Evolutionary conservation across 1,284 basidiomycete species (phyloP), one percentile per base, ranked within the genome.

Genomic region (Rhodotorula sp.): DNA sequence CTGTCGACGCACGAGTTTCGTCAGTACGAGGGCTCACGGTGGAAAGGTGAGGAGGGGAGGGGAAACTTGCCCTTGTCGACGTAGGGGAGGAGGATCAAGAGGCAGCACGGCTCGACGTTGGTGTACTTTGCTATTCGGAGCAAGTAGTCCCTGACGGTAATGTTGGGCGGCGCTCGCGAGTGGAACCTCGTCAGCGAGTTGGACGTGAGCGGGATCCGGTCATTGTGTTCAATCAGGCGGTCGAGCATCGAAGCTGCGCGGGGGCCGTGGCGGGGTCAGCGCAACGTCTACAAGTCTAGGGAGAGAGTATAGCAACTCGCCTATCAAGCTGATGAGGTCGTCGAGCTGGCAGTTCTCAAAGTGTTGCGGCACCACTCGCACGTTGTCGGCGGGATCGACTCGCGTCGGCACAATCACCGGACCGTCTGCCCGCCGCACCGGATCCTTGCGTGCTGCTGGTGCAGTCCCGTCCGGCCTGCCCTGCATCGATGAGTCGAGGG

Each of bases 121-220:
- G 93, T 93, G 80, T 91, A 96, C 78, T 87, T 88, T 75, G 94
- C 89, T 78, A 97, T 94, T 70, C 94, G 89, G 74, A 88, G 86
- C 68, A 96, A 85, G 81, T 97, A 97, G 79, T 96, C 94, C 74
- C 91, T 83, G 63, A 96, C 87, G 73, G 84, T 85, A 79, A 96
- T 96, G 68, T 83, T 85, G 58, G 94, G 93, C 6, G 93, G 86
- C 15, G 92, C 87, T 73, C 93, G 86, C 55, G 93, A 95, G 82
- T 97, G 94, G 81, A 97, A 97, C 68, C 93, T 88, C 61, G 94
- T 95, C 73, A 97, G 85, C 72, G 85, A 91, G 87, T 65, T 89
- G 87, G 90, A 87, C 66, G 87, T 86, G 73, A 93, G 83, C 72
- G 90, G 90, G 80, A 97, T 93, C 80, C 87, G 87, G 84, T 97